A percentile compares a stretch with the other conserved stretches of the same genome.
Evolutionary conservation across 345 rosid genomes (phyloP).

Genomic region (Syzygium aqueum): DNA sequence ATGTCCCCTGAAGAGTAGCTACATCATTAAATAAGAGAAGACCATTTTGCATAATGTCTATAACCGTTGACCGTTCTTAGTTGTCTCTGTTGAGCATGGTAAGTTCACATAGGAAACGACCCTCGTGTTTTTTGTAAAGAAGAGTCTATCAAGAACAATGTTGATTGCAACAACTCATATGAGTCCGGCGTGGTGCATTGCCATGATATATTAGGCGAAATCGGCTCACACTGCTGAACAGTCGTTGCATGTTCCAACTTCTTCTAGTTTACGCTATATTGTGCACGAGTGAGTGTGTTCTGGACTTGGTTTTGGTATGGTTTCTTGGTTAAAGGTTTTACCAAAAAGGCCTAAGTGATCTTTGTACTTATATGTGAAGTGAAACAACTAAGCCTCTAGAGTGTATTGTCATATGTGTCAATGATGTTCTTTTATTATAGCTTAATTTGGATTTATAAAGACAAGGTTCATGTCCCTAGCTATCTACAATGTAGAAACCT

Average conservation of each 20-base stretch:
- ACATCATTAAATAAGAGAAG: neutral
- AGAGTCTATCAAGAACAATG: neutral
- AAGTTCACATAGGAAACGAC: neutral
- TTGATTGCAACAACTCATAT: neutral
- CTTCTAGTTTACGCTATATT: neutral
- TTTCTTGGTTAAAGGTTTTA: neutral
- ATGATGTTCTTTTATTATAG: neutral
- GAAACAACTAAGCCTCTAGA: neutral
- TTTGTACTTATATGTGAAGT: neutral
- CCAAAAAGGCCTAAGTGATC: neutral
- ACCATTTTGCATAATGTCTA: neutral
- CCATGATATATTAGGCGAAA: neutral
- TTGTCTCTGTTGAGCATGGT: neutral
- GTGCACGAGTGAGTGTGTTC: neutral
- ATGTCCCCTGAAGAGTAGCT: neutral
- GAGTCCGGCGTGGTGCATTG: neutral
- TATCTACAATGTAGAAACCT: neutral
- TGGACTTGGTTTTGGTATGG: neutral
- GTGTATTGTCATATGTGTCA: neutral
- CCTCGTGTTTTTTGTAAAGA: neutral
- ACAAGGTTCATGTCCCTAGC: neutral
- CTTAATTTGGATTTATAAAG: neutral
- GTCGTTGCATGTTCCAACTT: neutral
- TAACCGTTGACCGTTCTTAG: neutral
- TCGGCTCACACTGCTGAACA: neutral